Base-by-base conservation (phyloP, 257 asterid species). In the Solanum megistacrolobum region DNA sequence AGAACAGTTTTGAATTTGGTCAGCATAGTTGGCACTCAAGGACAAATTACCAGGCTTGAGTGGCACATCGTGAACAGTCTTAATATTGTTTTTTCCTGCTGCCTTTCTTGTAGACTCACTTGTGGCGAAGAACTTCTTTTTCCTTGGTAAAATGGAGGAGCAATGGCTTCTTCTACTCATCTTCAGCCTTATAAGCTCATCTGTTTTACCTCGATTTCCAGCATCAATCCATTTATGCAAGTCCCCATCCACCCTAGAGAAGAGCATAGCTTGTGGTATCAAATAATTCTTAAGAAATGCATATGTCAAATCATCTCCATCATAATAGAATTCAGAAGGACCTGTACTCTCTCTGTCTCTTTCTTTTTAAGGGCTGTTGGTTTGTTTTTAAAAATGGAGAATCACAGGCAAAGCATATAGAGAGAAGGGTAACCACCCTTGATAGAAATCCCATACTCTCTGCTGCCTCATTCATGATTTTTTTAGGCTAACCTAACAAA, bases 61-160 rank as follows among this genome's bases (percentile, higher is more conserved):
- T 71, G 85, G 52, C 81, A 68, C 83, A 79, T 62, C 84, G 62
- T 74, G 72, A 82, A 75, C 78, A 48, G 83, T 79, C 71, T 86
- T 86, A 35, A 76, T 62, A 86, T 86, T 58, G 60, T 65, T 60
- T 88, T 76, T 87, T 88, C 91, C 91, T 34, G 94, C 88, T 87
- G 86, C 88, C 88, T 88, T 82, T 31, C 81, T 86, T 88, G 90
- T 89, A 55, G 92, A 89, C 88, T 89, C 88, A 79, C 91, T 83
- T 90, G 91, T 91, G 83, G 91, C 91, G 85, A 92, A 55, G 90
- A 89, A 92, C 85, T 92, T 92, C 89, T 90, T 94, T 93, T 94
- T 88, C 92, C 88, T 90, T 86, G 91, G 93, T 92, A 91, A 93
- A 90, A 91, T 86, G 98, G 99, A 52, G 98, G 99, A 89, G 99